phyloP scores from a whole-genome alignment of 176 grass and related monocot genomes.

The Bonia amplexicaulis region DNA sequence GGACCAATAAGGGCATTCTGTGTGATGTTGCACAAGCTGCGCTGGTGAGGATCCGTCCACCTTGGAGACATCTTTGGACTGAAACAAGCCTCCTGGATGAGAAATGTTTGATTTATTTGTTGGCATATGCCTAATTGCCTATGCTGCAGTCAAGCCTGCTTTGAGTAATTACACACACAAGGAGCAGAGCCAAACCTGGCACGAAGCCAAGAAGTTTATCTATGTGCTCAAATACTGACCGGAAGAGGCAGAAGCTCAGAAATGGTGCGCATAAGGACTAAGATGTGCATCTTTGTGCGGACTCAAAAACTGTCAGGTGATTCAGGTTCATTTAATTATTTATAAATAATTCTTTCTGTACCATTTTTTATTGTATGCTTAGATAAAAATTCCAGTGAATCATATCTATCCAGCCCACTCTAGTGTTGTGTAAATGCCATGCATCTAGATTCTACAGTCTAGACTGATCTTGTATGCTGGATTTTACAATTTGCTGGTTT shows the following conservation, averaged over 20 bases:
- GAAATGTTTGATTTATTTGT: neutral
- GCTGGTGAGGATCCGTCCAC: neutral
- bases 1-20: neutral
- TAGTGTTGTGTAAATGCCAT: neutral
- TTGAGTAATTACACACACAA: neutral
- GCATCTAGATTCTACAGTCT: neutral
- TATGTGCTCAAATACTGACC: neutral
- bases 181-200: neutral
- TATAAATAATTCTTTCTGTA: neutral
- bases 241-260: neutral
- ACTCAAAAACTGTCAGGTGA: neutral
- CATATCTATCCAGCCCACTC: neutral
- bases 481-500: neutral
- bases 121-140: neutral
- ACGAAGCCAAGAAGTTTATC: neutral
- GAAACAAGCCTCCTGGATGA: neutral
- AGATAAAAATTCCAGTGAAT: neutral
- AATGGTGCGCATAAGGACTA: neutral
- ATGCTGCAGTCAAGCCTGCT: neutral
- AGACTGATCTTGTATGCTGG: neutral
- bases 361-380: neutral
- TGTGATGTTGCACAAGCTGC: neutral
- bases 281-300: neutral
- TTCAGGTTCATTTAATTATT: neutral
- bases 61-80: neutral